phyloP scores from a whole-genome alignment of 2,329 filamentous ascomycete genomes.

The Blumeriella jaapii region DNA sequence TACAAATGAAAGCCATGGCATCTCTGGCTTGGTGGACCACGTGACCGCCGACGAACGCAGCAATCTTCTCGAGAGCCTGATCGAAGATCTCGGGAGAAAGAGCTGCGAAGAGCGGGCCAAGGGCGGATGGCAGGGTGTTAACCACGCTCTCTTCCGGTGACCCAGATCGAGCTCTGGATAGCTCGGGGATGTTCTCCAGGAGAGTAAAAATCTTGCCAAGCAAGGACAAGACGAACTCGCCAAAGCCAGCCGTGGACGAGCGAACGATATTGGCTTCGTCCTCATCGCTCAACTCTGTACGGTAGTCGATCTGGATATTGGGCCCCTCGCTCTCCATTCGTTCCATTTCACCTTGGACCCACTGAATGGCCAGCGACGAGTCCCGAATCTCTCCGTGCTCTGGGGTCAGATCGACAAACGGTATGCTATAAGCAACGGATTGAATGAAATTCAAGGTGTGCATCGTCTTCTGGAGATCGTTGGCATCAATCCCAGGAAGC shows the following conservation, averaged over 20 bases:
- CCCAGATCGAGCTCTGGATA: conserved; percentile 74
- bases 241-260: conserved; percentile 87
- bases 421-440: conserved; percentile 90
- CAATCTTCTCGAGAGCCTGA: conserved; percentile 80
- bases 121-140: conserved; percentile 83
- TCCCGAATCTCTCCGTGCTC: conserved; percentile 57
- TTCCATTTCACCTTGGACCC: conserved; percentile 91
- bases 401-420: conserved; percentile 70
- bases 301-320: conserved; percentile 76
- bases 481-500: conserved; percentile 91
- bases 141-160: conserved; percentile 96
- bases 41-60: conserved; percentile 82
- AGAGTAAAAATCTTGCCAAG: conserved; percentile 92
- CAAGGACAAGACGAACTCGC: conserved; percentile 84
- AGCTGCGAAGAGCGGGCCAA: conserved; percentile 81
- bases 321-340: conserved; percentile 83
- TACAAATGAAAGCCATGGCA: conserved; percentile 97
- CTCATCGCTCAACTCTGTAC: conserved; percentile 67
- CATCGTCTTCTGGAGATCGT: conserved; percentile 92
- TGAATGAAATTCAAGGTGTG: conserved; percentile 93
- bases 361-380: conserved; percentile 71
- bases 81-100: conserved; percentile 91
- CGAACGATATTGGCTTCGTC: conserved; percentile 80
- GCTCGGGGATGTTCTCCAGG: conserved; percentile 87
- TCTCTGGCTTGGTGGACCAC: conserved; percentile 95